Conservation (phyloP, 176 grass and related monocot genomes). For the Juncus effusus region DNA sequence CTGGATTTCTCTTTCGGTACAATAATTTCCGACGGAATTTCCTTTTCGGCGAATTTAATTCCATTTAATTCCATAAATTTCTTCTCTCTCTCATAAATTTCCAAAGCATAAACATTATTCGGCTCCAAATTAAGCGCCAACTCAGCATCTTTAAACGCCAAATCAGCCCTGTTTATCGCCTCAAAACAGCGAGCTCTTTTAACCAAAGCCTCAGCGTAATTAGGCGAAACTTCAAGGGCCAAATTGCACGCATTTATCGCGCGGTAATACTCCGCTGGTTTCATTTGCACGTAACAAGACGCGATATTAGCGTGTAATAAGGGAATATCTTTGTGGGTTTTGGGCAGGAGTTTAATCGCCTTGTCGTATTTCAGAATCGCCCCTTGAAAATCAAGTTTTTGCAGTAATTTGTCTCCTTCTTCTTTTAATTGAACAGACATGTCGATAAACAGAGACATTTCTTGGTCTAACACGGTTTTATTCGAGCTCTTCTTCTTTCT, state of each 20-base stretch:
- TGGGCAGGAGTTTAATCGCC: constrained; percentile 51
- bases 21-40: constrained; percentile 4
- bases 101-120: constrained; percentile 52
- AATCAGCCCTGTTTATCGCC: constrained; percentile 56
- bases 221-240: constrained; percentile 52
- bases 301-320: constrained; percentile 61
- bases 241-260: constrained; percentile 53
- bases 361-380: constrained; percentile 58
- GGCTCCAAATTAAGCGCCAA: constrained; percentile 48
- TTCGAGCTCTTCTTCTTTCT: constrained; percentile 51
- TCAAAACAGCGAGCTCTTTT: constrained; percentile 71
- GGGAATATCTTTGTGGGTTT: constrained; percentile 44
- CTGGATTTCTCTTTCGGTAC: constrained; percentile 45
- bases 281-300: constrained; percentile 75
- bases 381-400: constrained; percentile 55
- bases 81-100: constrained; percentile 46
- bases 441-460: constrained; percentile 24
- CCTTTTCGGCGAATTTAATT: constrained; percentile 17
- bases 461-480: constrained; percentile 27
- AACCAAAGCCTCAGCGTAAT: constrained; percentile 50
- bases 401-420: constrained; percentile 58
- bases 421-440: constrained; percentile 45
- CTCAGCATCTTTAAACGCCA: constrained; percentile 48
- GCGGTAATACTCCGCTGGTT: constrained; percentile 44
- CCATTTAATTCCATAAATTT: constrained; percentile 50